Conservation (phyloP, 2,329 filamentous ascomycete species). For the Calonectria ilicicola region DNA sequence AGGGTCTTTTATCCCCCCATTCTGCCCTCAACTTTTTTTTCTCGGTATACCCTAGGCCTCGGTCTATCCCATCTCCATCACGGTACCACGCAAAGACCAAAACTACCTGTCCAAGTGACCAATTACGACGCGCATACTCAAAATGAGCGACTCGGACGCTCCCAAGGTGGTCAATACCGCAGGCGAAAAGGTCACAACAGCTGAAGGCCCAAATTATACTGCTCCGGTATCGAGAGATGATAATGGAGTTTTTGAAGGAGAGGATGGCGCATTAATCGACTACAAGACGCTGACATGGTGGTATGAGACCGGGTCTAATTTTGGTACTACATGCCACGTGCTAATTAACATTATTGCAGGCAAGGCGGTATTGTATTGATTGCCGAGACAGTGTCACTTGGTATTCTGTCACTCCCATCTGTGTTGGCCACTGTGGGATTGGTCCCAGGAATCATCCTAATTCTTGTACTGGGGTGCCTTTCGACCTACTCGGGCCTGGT, state of each 20-base stretch:
- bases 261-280: slow-evolving; percentile 45
- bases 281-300: slow-evolving; percentile 54
- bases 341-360: slow-evolving; percentile 37
- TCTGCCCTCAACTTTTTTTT: not conserved
- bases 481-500: slow-evolving; percentile 72
- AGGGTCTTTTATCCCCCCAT: not conserved
- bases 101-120: not conserved
- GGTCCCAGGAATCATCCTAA: slow-evolving; percentile 79
- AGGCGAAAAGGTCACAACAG: not conserved
- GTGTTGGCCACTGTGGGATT: slow-evolving; percentile 79
- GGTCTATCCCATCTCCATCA: not conserved
- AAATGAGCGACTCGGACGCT: not conserved
- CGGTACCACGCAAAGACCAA: not conserved
- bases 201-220: not conserved
- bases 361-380: slow-evolving; percentile 59
- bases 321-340: not conserved
- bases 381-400: slow-evolving; percentile 59
- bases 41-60: not conserved
- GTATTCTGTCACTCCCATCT: slow-evolving; percentile 78
- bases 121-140: not conserved
- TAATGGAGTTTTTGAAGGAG: slow-evolving; percentile 15
- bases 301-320: slow-evolving; percentile 36
- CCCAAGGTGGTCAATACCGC: not conserved
- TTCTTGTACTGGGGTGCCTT: slow-evolving; percentile 73
- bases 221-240: not conserved